Conservation (phyloP, 345 rosid species). For the Citrus unshiu region DNA sequence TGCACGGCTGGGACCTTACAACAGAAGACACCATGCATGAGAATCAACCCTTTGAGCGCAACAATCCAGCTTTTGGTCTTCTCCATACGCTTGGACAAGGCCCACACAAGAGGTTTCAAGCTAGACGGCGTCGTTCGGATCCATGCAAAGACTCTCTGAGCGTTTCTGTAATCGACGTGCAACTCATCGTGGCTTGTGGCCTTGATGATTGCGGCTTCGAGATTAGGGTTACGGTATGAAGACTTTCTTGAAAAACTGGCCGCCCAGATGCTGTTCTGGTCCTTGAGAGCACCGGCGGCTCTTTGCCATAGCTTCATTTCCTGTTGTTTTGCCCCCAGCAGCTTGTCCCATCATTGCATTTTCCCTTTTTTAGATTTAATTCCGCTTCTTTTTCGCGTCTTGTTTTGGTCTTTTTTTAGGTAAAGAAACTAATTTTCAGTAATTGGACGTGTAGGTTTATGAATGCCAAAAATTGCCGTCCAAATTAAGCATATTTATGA, state of each 20-base stretch:
- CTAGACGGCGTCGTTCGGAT: constrained; percentile 56
- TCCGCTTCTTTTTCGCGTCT: constrained; percentile 9
- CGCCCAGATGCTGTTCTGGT: constrained; percentile 56
- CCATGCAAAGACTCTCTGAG: constrained; percentile 61
- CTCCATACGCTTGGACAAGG: constrained; percentile 48
- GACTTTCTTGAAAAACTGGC: constrained; percentile 30
- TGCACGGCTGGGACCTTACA: constrained; percentile 44
- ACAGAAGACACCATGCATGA: constrained; percentile 75
- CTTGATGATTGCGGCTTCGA: constrained; percentile 62
- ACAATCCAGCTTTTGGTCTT: constrained; percentile 73
- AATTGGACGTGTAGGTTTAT: not conserved
- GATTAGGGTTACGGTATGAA: constrained; percentile 44
- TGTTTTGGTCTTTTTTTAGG: constrained; percentile 13
- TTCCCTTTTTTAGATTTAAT: constrained; percentile 18
- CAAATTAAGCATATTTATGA: too few relatives aligned
- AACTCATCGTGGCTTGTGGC: constrained; percentile 80
- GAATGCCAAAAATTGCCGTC: not conserved
- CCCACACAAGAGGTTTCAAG: constrained; percentile 49
- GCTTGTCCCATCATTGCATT: not conserved
- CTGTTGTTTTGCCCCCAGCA: constrained; percentile 5
- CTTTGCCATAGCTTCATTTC: constrained; percentile 65
- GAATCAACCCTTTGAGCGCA: constrained; percentile 69
- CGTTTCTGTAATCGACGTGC: constrained; percentile 53
- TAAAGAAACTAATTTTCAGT: not conserved
- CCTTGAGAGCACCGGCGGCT: constrained; percentile 72